Base-by-base conservation (phyloP, 1,139 yeast genomes). In the Blastobotrys aristatus region DNA sequence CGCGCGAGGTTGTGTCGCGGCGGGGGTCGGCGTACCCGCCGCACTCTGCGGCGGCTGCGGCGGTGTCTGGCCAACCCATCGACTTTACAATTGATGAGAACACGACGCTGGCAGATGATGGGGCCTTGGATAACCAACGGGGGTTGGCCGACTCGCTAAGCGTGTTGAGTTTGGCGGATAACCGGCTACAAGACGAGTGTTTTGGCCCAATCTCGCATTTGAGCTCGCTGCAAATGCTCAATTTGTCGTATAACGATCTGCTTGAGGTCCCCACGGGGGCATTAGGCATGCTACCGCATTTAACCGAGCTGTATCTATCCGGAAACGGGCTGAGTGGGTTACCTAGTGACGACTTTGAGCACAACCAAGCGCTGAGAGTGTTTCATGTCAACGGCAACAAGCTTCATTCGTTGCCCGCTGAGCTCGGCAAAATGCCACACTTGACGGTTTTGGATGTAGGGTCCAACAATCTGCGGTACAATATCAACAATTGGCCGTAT, bases 401-500 rank as follows among this genome's bases (percentile, higher is more conserved):
- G 61, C 75, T 94, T 56, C 87, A 85, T 44, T 80, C 96, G 0
- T 67, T 94, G 40, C 98, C 98, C 0, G 86, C 96, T 0, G 98
- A 92, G 63, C 68, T 94, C 47, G 82, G 94, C 16, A 82, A 82
- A 53, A 73, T 89, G 48, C 63, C 69, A 1, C 76, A 78, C 31
- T 69, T 94, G 57, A 77, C 76, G 35, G 83, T 82, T 16, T 74
- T 94, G 40, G 99, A 94, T 68, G 94, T 88, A 16, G 96, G 97
- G 2, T 86, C 95, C 2, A 94, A 94, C 63, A 85, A 82, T 55
- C 72, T 94, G 64, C 85, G 90, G 60, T 92, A 92, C 66, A 92
- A 94, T 58, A 88, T 92, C 50, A 84, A 94, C 13, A 92, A 92
- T 63, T 87, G 90, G 79, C 95, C 95, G 6, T 90, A 88, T 62